Base-by-base conservation (phyloP, 192 early-diverging fungal genomes). In the Backusella macrospora region DNA sequence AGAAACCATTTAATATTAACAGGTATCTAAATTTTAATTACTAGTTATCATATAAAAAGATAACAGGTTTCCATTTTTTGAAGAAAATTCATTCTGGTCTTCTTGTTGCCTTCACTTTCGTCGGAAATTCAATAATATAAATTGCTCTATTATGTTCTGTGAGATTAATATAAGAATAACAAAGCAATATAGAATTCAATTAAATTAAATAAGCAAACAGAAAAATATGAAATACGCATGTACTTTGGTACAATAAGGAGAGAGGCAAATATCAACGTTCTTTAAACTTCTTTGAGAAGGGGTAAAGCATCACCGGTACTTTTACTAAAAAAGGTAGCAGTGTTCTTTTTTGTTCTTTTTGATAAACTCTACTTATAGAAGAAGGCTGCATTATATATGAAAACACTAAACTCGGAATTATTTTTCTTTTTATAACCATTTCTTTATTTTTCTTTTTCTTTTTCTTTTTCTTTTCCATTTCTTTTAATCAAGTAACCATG, bases 291-390 rank as follows among this genome's bases (percentile, higher is more conserved):
- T 59, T 23, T 59, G 26, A 59, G 26, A 26, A 23, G 23, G 26
- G 23, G 21, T 26, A 59, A 59, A 59, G 21, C 12, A 10, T 59
- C 26, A 10, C 52, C 26, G 9, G 21, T 12, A 26, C 21, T 59
- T 55, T 55, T 59, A 59, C 21, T 59, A 59, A 59, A 59, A 59
- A 34, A 34, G 29, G 29, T 34, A 34, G 29, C 29, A 21, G 16
- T 43, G 18, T 65, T 66, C 40, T 66, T 38, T 66, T 66, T 43
- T 66, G 65, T 66, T 66, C 65, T 66, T 66, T 66, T 66, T 40
- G 18, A 66, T 40, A 38, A 21, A 10, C 38, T 66, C 21, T 43
- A 42, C 40, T 15, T 4, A 43, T 18, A 10, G 12, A 66, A 40
- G 65, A 40, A 40, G 65, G 18, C 15, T 66, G 18, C 6, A 59